phyloP scores from a whole-genome alignment of 371 early-diverging fungal species.

The Syncephalastrum monosporum region DNA sequence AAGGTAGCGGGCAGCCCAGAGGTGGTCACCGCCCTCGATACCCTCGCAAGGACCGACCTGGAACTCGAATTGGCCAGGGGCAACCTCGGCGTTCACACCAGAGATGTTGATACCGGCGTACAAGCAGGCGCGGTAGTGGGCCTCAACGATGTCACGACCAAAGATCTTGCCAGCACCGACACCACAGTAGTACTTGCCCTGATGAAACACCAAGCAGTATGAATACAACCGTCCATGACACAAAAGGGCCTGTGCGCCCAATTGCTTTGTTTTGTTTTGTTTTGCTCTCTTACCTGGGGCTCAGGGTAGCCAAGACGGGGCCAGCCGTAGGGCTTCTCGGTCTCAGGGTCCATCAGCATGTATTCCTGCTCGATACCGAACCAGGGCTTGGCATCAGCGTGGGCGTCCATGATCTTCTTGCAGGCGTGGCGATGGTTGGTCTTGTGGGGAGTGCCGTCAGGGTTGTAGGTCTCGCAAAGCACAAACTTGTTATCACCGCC shows the following conservation, averaged over 20 bases:
- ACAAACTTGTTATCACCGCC: constrained; percentile 64
- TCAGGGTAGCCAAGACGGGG: constrained; percentile 61
- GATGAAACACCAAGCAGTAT: background rate
- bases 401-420: constrained; percentile 43
- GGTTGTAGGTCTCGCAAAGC: constrained; percentile 52
- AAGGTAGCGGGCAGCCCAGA: constrained; percentile 52
- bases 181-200: constrained; percentile 60
- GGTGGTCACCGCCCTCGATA: constrained; percentile 45
- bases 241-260: background rate
- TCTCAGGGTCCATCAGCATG: constrained; percentile 54
- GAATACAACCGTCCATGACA: background rate
- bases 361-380: constrained; percentile 70
- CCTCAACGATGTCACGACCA: constrained; percentile 65
- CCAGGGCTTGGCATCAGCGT: constrained; percentile 53
- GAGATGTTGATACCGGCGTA: constrained; percentile 54
- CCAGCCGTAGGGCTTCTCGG: constrained; percentile 56
- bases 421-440: constrained; percentile 54
- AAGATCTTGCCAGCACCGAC: constrained; percentile 48
- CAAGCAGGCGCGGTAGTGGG: constrained; percentile 59
- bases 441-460: constrained; percentile 58
- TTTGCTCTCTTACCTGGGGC: constrained; percentile 43
- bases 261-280: constrained; percentile 8
- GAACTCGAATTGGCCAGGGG: constrained; percentile 55
- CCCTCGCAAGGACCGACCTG: constrained; percentile 60
- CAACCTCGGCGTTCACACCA: constrained; percentile 54